phyloP scores from a whole-genome alignment of 116 monocot species.

The Thalassia testudinum region DNA sequence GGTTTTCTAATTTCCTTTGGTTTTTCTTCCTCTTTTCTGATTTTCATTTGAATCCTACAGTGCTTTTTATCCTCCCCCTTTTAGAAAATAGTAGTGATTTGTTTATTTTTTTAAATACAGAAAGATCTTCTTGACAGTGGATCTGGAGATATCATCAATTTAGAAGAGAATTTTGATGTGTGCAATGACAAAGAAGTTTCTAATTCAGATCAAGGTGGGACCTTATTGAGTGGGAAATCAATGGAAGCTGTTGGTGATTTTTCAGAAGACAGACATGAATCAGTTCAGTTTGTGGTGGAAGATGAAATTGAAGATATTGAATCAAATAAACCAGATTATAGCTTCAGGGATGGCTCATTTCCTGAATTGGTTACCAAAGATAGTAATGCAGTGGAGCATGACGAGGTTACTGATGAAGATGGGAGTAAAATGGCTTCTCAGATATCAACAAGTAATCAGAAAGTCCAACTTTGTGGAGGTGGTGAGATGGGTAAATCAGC shows the following conservation, averaged over 20 bases:
- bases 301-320: not conserved
- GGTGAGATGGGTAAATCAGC: not conserved
- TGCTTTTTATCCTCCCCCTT: too few relatives aligned
- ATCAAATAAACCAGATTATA: too few relatives aligned
- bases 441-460: too few relatives aligned
- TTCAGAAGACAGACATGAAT: not conserved
- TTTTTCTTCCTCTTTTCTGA: not conserved
- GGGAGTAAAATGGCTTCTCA: too few relatives aligned
- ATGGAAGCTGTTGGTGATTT: not conserved
- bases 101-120: constrained; percentile 19
- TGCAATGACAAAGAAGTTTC: constrained; percentile 1
- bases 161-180: constrained; percentile 11
- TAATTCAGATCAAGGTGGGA: not conserved
- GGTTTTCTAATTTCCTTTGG: constrained; percentile 13
- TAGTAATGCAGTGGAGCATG: too few relatives aligned
- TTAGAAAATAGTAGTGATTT: not conserved
- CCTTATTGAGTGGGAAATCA: not conserved
- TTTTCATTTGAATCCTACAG: not conserved
- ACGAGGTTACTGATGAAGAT: too few relatives aligned
- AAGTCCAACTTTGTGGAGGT: too few relatives aligned
- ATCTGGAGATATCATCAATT: constrained; percentile 7
- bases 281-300: not conserved
- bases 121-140: constrained; percentile 61
- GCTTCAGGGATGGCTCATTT: too few relatives aligned
- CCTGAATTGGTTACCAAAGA: too few relatives aligned